Base-by-base conservation (phyloP, 495 filamentous ascomycete genomes). In the Penicillium angulare region DNA sequence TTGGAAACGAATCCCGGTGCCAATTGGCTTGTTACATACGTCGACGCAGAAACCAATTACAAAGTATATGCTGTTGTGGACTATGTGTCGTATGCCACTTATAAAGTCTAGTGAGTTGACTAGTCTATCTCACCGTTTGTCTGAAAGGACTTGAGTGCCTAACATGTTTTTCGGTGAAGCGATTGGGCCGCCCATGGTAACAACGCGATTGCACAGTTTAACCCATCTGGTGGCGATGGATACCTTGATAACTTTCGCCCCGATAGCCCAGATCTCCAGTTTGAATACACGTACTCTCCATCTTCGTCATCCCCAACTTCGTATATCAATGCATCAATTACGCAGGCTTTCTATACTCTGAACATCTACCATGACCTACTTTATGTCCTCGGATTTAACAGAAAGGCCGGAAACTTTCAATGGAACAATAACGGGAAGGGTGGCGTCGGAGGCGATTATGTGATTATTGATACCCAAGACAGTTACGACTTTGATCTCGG, bases 351-450 rank as follows among this genome's bases (percentile, higher is more conserved):
- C 39, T 42, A 42, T 24, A 42, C 39, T 2, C 16, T 18, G 7
- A 42, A 42, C 39, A 42, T n/a, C 8, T 42, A 42, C 15, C 39
- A 42, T 18, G 39, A 42, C 18, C 17, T 42, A 12, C 21, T 42
- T 1, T 42, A 42, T 12, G 23, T 21, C 2, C 39, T 42, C 17
- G 17, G 39, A 9, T 42, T 42, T 18, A 24, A 42, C 8, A 18
- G 23, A 18, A 42, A 42, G 18, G 39, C 39, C 1, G 39, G 39
- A 15, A 42, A 42, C 39, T 42, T 42, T 18, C 39, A 42, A 24
- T 42, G 39, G 17, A 42, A 42, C 21, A 42, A 42, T 18, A 42
- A 23, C 18, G 39, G 39, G 16, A 42, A 42, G 18, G 39, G 39
- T 2, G 39, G 39, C 18, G 7, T 21, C 15, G 39, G 21, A 22